Base-by-base conservation (phyloP, 345 rosid species). In the Eutrema heterophyllum region DNA sequence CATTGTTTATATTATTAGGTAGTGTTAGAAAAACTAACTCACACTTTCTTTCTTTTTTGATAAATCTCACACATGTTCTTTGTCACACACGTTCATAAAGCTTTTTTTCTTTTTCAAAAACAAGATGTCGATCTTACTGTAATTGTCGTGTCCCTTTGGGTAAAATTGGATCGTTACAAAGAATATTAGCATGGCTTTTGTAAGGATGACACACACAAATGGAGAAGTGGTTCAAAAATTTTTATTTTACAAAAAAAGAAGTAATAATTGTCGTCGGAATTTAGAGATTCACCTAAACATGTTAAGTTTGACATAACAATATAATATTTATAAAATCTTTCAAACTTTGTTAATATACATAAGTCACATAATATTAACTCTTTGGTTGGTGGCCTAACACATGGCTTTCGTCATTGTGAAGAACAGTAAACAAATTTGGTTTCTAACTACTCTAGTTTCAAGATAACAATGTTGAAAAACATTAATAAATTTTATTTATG, bases 311-410 rank as follows among this genome's bases (percentile, higher is more conserved):
- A 64, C 77, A 74, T 66, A 48, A 40, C 12, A 48, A 66, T 73
- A 73, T 57, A 36, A 65, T 64, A 65, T n/a, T 38, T 5, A 50
- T 50, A 33, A 49, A 43, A 38, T 4, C 15, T 14, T 50, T 41
- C 32, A 41, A 6, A 50, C 24, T 59, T 68, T 68, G 64, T 75
- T 68, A 43, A 60, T 67, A 68, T 68, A 62, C 64, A 68, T 35
- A 59, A 67, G 68, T 74, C 71, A 32, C 71, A 32, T 26, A 45
- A 1, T 76, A 69, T 69, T 59, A 68, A 61, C 79, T 69, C 14
- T 76, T 62, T 62, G 79, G 74, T 76, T 62, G 75, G 79, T 76
- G 65, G 79, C 79, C 79, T 69, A 76, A 76, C 75, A 76, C 70
- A 76, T 69, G 70, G 53, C 64, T 33, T 68, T 61, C 35, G 41